Evolutionary conservation across 306 rosid genomes (phyloP), one percentile per base, ranked within the genome.

Genomic region (Vachellia collinsii): DNA sequence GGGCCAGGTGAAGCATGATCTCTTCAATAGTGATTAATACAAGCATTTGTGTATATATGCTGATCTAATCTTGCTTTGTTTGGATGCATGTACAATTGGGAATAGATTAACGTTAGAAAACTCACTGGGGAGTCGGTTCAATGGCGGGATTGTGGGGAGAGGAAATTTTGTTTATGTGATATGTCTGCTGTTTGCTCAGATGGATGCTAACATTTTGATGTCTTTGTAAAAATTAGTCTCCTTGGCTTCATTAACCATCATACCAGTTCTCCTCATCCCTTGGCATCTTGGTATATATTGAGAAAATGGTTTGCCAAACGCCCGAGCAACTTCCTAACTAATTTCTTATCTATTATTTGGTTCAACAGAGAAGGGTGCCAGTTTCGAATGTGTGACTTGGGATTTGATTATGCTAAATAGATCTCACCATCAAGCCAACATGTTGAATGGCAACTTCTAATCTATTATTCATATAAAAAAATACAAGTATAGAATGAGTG

Each of bases 191-290:
- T 43, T 75, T 22, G 36, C 17, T 36, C 54, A 0, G 46, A 39
- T 43, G 65, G 22, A 53, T 74, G 48, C 75, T 41, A 41, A 20
- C 51, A 50, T 51, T 80, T 51, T 80, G 39, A 50, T 38, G 37
- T 61, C 59, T 50, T 53, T 7, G 14, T 37, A 42, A 63, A 73
- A 72, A 19, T 6, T 20, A 50, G 59, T 73, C 22, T n/a, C 53
- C 37, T 13, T 11, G 36, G 62, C 54, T 54, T 54, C 11, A 54
- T 1, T 54, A 54, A 54, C 10, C 4, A n/a, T 54, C 62, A 8
- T 54, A 54, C 20, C 6, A 13, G 12, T 20, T 12, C 62, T n/a
- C 23, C 23, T 54, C 25, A 8, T 8, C 62, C 25, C 62, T 54
- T 54, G 23, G 29, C 8, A 19, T 20, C 1, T 54, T 54, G 23